Evolutionary conservation across 2,329 filamentous ascomycete species (phyloP).

Genomic region (Phaeosphaeria sp.): DNA sequence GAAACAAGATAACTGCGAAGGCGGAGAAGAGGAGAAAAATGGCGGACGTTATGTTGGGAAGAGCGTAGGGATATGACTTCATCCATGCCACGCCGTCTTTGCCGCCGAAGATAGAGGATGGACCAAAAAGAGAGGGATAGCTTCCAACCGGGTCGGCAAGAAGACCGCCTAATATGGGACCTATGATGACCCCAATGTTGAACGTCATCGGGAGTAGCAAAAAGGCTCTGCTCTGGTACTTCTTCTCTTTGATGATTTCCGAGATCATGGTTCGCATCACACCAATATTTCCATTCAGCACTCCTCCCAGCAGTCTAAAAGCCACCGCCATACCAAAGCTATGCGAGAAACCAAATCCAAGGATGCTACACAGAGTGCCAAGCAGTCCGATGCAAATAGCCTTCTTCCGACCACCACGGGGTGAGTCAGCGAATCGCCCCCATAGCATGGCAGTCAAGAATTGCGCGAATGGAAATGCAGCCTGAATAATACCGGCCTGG

Average conservation of each 20-base stretch:
- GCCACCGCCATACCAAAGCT: constrained; percentile 68
- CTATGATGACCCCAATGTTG: constrained; percentile 63
- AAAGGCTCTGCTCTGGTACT: constrained; percentile 64
- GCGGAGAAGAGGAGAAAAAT: constrained; percentile 65
- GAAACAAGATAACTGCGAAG: constrained; percentile 64
- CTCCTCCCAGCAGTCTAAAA: constrained; percentile 71
- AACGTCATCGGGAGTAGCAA: constrained; percentile 71
- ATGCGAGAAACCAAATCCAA: constrained; percentile 73
- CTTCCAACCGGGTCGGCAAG: constrained; percentile 70
- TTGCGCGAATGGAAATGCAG: constrained; percentile 81
- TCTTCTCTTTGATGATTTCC: constrained; percentile 75
- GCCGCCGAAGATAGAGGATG: constrained; percentile 63
- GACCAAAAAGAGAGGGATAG: constrained; percentile 69
- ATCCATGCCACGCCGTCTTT: constrained; percentile 69
- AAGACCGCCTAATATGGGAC: constrained; percentile 64
- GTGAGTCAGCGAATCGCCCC: constrained; percentile 74
- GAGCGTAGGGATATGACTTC: constrained; percentile 69
- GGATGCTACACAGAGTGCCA: constrained; percentile 70
- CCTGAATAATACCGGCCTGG: constrained; percentile 79
- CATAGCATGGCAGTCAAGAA: constrained; percentile 84
- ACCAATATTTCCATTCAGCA: constrained; percentile 75
- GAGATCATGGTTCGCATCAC: constrained; percentile 78
- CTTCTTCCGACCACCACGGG: constrained; percentile 71
- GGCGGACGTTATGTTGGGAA: constrained; percentile 73
- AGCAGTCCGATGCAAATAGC: constrained; percentile 78